Evolutionary conservation across 208 protist species (phyloP).

Genomic region (Pavlovales sp.): DNA sequence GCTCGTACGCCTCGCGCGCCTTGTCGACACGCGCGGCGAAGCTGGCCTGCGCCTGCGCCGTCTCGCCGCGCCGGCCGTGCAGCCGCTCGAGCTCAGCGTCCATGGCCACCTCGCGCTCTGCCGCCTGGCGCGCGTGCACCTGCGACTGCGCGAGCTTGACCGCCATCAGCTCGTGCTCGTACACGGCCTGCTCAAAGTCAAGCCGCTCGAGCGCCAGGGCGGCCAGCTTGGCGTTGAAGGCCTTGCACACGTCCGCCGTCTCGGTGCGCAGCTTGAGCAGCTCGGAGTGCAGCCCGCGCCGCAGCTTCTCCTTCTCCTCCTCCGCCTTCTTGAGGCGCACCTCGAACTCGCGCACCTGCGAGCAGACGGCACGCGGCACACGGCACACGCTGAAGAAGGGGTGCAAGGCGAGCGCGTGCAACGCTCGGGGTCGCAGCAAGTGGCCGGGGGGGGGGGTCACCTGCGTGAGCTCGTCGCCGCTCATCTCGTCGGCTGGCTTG

Average conservation of each 20-base stretch:
- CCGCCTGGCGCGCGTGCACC: neutral
- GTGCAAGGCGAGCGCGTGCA: too few relatives aligned
- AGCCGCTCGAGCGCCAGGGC: neutral
- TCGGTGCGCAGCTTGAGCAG: neutral
- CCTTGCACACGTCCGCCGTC: neutral
- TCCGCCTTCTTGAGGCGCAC: neutral
- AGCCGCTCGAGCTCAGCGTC: neutral
- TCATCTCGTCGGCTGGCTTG: neutral
- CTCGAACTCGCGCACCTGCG: neutral
- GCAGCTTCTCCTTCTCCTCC: neutral
- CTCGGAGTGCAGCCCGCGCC: neutral
- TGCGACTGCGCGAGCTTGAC: constrained; percentile 40
- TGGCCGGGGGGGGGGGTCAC: too few relatives aligned
- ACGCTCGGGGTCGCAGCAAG: too few relatives aligned
- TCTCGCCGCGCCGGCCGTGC: neutral
- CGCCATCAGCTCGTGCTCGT: constrained; percentile 50
- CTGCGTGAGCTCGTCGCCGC: neutral
- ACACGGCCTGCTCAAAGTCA: constrained; percentile 35
- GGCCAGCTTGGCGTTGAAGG: neutral
- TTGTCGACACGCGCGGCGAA: neutral
- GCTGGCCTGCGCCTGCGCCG: neutral
- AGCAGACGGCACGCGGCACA: too few relatives aligned
- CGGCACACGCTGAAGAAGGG: too few relatives aligned
- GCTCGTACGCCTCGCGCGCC: neutral
- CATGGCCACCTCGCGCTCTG: neutral